A percentile compares a stretch with the other conserved stretches of the same genome.
phyloP scores from a whole-genome alignment of 192 early-diverging fungal genomes.

The Umbelopsis isabellina region DNA sequence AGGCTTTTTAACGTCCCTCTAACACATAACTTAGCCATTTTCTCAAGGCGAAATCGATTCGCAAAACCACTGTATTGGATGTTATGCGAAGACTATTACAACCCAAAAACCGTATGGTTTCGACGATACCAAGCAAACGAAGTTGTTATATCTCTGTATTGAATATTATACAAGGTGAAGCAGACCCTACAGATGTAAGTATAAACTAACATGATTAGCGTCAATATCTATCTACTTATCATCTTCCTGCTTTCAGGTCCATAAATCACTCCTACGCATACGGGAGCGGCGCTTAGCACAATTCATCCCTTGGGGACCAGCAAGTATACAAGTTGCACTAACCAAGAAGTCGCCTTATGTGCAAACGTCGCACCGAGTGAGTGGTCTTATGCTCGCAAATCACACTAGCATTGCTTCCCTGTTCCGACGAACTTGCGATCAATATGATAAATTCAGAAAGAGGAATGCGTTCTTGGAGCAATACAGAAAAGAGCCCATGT shows the following conservation, averaged over 20 bases:
- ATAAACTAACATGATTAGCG: neutral
- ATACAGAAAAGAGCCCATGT: constrained; percentile 83
- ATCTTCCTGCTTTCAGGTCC: constrained; percentile 65
- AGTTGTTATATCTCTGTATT: constrained; percentile 97
- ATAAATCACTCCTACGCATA: constrained; percentile 95
- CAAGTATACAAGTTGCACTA: constrained; percentile 97
- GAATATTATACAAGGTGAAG: constrained; percentile 99
- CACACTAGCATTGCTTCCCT: constrained; percentile 91
- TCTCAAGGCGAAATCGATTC: constrained; percentile 81
- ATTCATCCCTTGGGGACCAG: constrained; percentile 99
- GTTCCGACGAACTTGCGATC: constrained; percentile 89
- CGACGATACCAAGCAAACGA: constrained; percentile 85
- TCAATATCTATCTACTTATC: neutral
- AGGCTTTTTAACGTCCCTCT: neutral
- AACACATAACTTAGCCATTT: neutral
- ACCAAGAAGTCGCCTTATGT: constrained; percentile 94
- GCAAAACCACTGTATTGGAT: constrained; percentile 96
- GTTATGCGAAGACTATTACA: constrained; percentile 97
- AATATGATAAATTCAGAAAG: constrained; percentile 93
- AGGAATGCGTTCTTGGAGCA: constrained; percentile 96
- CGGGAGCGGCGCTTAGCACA: constrained; percentile 91
- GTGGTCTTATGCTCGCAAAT: constrained; percentile 98
- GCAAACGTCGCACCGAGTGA: constrained; percentile 90
- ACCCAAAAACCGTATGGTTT: constrained; percentile 98
- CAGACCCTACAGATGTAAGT: constrained; percentile 92